Base-by-base conservation (phyloP, 305 asterid genomes). In the Fraxinus paxiana region DNA sequence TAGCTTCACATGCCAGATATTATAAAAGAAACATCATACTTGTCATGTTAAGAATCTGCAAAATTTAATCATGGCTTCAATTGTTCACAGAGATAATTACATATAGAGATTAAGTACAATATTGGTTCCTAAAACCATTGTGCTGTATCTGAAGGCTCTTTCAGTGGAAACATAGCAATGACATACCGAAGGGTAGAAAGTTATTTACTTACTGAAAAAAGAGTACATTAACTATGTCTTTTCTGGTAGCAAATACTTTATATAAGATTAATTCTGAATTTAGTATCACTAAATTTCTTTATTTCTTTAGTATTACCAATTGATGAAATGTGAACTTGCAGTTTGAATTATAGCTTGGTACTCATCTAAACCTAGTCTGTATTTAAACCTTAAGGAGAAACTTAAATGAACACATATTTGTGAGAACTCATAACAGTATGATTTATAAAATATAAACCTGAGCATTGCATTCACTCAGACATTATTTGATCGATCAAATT, bases 171-270 rank as follows among this genome's bases (percentile, higher is more conserved):
- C 54, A 18, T 26, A 73, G 28, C n/a, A 51, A 6, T 51, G 3
- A 51, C 56, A 73, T 73, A 34, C 28, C 3, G 9, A 67, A n/a
- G 24, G 63, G 30, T 7, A 59, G 28, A 59, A 59, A 56, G 67
- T 56, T 48, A 15, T 56, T 56, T 56, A 20, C 4, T 59, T 59
- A 20, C 63, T 51, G 24, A 48, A 51, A 51, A 51, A 51, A 51
- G 59, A 48, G 63, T 51, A 1, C 24, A 54, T 37, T 73, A 37
- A 33, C 74, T 76, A 6, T 33, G 61, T 77, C 77, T 69, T 67
- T 76, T 84, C 56, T 69, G 30, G 48, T 79, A 48, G 73, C 5
- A 75, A 65, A 77, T 48, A 75, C 35, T 78, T 82, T 78, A 43
- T 9, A 46, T 38, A 67, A 54, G 79, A 38, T 46, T 65, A 76